phyloP scores from a whole-genome alignment of 371 early-diverging fungal species.

The Haplosporangium sp. region DNA sequence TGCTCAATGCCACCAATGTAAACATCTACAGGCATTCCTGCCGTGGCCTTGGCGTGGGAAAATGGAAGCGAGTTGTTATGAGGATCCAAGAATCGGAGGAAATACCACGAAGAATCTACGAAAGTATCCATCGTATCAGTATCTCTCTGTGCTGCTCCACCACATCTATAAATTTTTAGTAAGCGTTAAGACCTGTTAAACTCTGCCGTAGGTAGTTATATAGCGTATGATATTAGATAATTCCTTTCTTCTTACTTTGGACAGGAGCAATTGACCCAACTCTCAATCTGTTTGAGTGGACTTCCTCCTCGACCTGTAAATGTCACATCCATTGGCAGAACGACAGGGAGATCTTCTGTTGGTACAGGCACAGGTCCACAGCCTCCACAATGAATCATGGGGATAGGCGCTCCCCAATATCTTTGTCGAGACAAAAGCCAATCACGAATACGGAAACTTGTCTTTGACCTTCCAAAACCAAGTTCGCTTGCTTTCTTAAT shows the following conservation, averaged over 20 bases:
- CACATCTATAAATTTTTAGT: conserved; percentile 61
- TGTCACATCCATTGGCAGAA: conserved; percentile 73
- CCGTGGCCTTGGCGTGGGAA: conserved; percentile 65
- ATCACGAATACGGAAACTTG: conserved; percentile 89
- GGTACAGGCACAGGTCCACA: conserved; percentile 93
- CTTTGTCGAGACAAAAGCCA: conserved; percentile 99
- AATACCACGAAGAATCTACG: conserved; percentile 97
- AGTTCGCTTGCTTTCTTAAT: conserved; percentile 61
- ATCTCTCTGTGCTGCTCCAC: conserved; percentile 82
- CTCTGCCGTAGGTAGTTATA: not conserved
- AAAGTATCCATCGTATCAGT: conserved; percentile 97
- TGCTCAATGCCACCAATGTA: conserved; percentile 97
- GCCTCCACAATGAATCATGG: conserved; percentile 88
- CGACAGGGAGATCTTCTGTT: conserved; percentile 82
- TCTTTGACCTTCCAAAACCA: conserved; percentile 66
- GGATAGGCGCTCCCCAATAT: conserved; percentile 99
- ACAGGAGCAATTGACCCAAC: conserved; percentile 77
- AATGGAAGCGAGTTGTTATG: conserved; percentile 76
- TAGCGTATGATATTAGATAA: too few relatives aligned
- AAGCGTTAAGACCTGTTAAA: not conserved
- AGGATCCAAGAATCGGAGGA: conserved; percentile 85
- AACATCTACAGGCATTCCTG: conserved; percentile 86
- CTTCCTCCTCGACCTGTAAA: conserved; percentile 81
- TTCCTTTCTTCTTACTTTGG: conserved; percentile 73
- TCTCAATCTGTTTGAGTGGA: conserved; percentile 69